Evolutionary conservation across 495 filamentous ascomycete species (phyloP), one percentile per base, ranked within the genome.

Genomic region (Neurospora africana): DNA sequence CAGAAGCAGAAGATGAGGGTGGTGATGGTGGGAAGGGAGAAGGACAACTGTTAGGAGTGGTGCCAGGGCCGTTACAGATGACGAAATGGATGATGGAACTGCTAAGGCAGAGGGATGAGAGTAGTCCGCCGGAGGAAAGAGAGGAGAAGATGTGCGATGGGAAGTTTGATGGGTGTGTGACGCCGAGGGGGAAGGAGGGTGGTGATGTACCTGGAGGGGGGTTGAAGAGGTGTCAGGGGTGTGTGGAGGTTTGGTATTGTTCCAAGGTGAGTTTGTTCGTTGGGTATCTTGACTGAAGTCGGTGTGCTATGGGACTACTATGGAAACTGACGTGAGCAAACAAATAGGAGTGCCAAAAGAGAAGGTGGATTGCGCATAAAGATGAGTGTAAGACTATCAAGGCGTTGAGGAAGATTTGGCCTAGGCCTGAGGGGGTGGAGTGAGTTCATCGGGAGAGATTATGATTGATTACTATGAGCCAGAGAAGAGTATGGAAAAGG

Each of bases 331-430:
- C 70, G 58, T 47, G 21, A 21, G 9, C 23, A 5, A 33, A 44
- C 3, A 53, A 9, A 21, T 39, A 83, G 82, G 78, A 77, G 47
- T 85, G 83, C 39, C 83, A 85, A 70, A 78, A 74, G 7, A 77
- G 77, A 35, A 82, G 78, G 11, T 85, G 83, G 83, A 78, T 69
- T 43, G 82, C 79, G 10, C 83, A 85, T 65, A 85, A 84, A 73
- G 68, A 69, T 13, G 81, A 83, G 40, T 85, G 83, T 67, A 84
- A 82, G 75, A 68, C 81, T 33, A 76, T 83, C 27, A 83, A 79
- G 74, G 76, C 69, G 2, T 77, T 85, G 37, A 73, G 58, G n/a
- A 77, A 75, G 53, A 81, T 84, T 35, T 84, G 82, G 81, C 73
- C 19, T 75, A 65, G 53, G 53, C 53, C 53, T 33, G 27, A 65